Evolutionary conservation across 192 early-diverging fungal species (phyloP).

Genomic region (Backusella circina): DNA sequence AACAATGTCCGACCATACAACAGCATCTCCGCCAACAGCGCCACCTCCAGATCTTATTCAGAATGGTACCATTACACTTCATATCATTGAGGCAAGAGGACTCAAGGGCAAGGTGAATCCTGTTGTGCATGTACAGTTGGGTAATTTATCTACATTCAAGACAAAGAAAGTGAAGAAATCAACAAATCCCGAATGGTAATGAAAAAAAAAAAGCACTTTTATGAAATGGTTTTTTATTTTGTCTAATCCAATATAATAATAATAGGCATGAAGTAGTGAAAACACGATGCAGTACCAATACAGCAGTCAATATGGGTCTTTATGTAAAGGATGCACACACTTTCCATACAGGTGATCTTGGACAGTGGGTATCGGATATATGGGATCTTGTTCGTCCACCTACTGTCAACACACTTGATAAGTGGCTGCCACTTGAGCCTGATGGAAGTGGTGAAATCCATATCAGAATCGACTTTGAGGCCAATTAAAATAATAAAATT

Average conservation of each 20-base stretch:
- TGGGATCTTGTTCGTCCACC: slow-evolving; percentile 4
- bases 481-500: neutral
- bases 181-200: slow-evolving; percentile 27
- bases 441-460: slow-evolving; percentile 11
- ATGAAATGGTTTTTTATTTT: no score
- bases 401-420: neutral
- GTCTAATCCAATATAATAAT: neutral
- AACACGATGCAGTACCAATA: neutral
- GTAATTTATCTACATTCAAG: slow-evolving; percentile 4
- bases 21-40: neutral
- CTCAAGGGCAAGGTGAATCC: slow-evolving; percentile 45
- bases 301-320: neutral
- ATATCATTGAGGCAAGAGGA: slow-evolving; percentile 45
- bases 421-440: slow-evolving; percentile 18
- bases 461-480: slow-evolving; percentile 12
- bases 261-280: slow-evolving; percentile 14
- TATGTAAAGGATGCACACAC: slow-evolving; percentile 17
- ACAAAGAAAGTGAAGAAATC: slow-evolving; percentile 31
- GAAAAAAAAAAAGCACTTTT: neutral
- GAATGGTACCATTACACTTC: slow-evolving; percentile 20
- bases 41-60: neutral
- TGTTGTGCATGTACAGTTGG: slow-evolving; percentile 12
- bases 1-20: neutral
- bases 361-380: neutral
- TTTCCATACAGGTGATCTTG: slow-evolving; percentile 7